These are phyloP conservation scores for Epichloe festucae DNA, from an alignment of 2,329 filamentous ascomycete species.

Conservation along the genomic window DNA sequence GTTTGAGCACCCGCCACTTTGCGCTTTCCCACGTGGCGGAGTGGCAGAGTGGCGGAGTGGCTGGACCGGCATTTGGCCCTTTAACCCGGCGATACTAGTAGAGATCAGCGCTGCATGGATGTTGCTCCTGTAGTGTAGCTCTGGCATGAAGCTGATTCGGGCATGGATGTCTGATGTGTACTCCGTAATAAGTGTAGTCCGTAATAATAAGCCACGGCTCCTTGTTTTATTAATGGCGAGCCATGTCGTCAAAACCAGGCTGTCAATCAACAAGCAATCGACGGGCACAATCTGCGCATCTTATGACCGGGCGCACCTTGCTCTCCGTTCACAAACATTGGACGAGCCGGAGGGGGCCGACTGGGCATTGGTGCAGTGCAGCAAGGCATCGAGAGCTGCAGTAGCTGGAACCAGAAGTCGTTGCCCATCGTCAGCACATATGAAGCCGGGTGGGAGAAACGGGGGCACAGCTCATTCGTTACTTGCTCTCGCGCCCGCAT, in stretches of 20 bases:
- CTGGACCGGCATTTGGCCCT: background rate
- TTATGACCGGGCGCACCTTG: background rate
- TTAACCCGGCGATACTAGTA: background rate
- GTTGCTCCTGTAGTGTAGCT: no score
- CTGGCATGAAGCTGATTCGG: no score
- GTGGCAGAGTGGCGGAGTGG: background rate
- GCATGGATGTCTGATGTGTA: no score
- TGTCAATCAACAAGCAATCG: background rate
- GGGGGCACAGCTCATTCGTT: background rate
- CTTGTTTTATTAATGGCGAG: no score
- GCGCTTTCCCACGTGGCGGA: background rate
- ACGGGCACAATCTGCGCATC: background rate
- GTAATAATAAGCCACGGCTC: no score
- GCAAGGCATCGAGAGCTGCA: conserved; percentile 6
- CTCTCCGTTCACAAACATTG: background rate
- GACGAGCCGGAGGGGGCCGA: conserved; percentile 1
- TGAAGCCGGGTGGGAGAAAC: conserved; percentile 2
- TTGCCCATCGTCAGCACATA: no score
- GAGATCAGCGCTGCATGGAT: no score
- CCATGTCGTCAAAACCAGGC: background rate
- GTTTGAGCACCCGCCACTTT: background rate
- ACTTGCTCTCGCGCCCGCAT: background rate
- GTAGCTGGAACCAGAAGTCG: conserved; percentile 8
- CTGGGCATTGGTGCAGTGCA: conserved; percentile 6
- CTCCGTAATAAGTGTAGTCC: no score